Base-by-base conservation (phyloP, 306 rosid genomes). In the Rosa rugosa region DNA sequence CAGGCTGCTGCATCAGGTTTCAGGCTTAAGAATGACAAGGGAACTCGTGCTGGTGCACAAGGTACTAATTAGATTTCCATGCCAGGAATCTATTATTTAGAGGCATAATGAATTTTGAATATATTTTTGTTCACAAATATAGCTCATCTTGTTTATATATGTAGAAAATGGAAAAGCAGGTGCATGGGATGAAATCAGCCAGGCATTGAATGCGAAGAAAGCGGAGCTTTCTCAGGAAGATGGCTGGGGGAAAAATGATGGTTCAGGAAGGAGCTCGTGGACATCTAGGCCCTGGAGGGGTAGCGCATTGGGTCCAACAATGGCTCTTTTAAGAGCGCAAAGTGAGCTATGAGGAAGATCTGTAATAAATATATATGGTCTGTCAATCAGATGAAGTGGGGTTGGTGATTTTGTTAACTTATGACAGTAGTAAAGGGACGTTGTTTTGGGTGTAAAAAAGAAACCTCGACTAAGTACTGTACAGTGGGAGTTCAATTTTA, bases 271-370 rank as follows among this genome's bases (percentile, higher is more conserved):
- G 41, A 80, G 84, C n/a, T 74, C 90, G 57, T 88, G 97, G 96
- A 86, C 94, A 22, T 27, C 75, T 38, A 90, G 94, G 79, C 91
- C 88, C 66, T 69, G 90, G 79, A 90, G 96, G 80, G 85, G 96
- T 86, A 88, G 98, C 41, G 97, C 98, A 36, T 81, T 96, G 76
- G 98, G 97, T 85, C 99, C 96, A 45, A 88, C 91, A 59, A 85
- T 96, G 91, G 92, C 92, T 62, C 60, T 67, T 73, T 83, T 91
- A 84, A 85, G 97, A 81, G 84, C 89, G 6, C 91, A 91, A 73
- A 90, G 88, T 42, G 96, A 79, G 76, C 84, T 90, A 17, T 80
- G 81, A 83, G 83, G 75, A 50, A 72, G 64, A 34, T 36, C 14
- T 40, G 34, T 62, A 27, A 44, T 18, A 72, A 54, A n/a, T 22